Evolutionary conservation across 2,329 filamentous ascomycete genomes (phyloP).

Genomic region (Epichloe sylvatica): DNA sequence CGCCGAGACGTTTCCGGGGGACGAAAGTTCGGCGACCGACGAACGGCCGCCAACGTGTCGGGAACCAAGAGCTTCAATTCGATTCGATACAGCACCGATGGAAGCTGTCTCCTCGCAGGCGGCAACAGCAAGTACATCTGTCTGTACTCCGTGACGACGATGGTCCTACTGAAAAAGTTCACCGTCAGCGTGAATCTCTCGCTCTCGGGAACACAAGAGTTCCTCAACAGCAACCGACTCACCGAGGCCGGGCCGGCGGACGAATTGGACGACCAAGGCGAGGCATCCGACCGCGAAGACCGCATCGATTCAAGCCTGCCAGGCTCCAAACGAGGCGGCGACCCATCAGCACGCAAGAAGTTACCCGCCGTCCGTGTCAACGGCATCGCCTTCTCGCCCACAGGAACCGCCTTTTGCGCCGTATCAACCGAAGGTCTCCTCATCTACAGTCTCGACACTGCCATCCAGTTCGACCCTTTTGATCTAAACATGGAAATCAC

Average conservation of each 20-base stretch:
- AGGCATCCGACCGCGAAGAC: conserved; percentile 79
- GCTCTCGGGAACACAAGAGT: conserved; percentile 89
- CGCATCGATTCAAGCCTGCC: conserved; percentile 67
- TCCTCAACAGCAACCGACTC: conserved; percentile 80
- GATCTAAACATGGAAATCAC: conserved; percentile 92
- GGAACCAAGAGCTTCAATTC: conserved; percentile 84
- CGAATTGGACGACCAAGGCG: conserved; percentile 76
- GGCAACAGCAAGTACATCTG: conserved; percentile 99
- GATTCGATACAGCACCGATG: conserved; percentile 84
- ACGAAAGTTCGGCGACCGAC: conserved; percentile 71
- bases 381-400: conserved; percentile 74
- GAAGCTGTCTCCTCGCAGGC: conserved; percentile 74
- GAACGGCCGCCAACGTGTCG: conserved; percentile 79
- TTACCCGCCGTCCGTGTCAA: conserved; percentile 74
- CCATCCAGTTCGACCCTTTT: conserved; percentile 83
- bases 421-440: conserved; percentile 88
- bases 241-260: conserved; percentile 79
- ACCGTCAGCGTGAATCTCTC: conserved; percentile 95
- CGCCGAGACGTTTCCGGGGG: conserved; percentile 92
- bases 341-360: conserved; percentile 64
- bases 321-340: conserved; percentile 69
- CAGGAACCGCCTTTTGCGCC: conserved; percentile 82
- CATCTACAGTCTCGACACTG: conserved; percentile 79
- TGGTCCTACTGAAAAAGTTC: conserved; percentile 85
- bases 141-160: conserved; percentile 85